Evolutionary conservation across 495 filamentous ascomycete species (phyloP), one percentile per base, ranked within the genome.

Genomic region (Lentithecium fluviatile): DNA sequence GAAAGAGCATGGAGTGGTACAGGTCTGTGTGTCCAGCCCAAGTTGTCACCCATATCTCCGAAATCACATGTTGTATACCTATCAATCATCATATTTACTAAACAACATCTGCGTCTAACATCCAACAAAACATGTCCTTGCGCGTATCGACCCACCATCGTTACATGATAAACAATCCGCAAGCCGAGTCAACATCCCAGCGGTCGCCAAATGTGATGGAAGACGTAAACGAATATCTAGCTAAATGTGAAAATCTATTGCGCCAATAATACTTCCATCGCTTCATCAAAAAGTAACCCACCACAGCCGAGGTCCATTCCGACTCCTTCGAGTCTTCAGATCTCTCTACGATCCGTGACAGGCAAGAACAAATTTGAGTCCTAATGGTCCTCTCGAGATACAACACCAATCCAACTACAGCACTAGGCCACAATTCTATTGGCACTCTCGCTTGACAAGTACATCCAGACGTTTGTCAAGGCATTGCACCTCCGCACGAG

Each of bases 291-390:
- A 37, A 52, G 26, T 19, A 24, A 37, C 21, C 46, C 15, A 13
- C 13, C 6, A 17, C 34, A 32, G 6, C 15, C 34, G 23, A 40
- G 13, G 11, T 32, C 51, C 12, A 49, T 36, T 17, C 49, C 32
- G 32, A 52, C 36, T 25, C 4, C 26, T 29, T 10, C 3, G 29
- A 10, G 37, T 45, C n/a, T 52, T 26, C 47, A 46, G 37, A 45
- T 11, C n/a, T 24, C 56, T 45, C 56, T 48, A 37, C 24, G 52
- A 51, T 32, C 52, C 56, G 37, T 54, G 40, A 40, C 53, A 21
- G 60, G 46, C 52, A 46, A 56, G 56, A 61, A 52, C 52, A 66
- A 58, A 52, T 66, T 61, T 66, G 60, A 66, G 56, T 61, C 63
- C n/a, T 60, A 26, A 23, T 10, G 34, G 37, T 45, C 43, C 53